Conservation (phyloP, 1,139 yeast genomes). For the Pichia kudriavzevii region DNA sequence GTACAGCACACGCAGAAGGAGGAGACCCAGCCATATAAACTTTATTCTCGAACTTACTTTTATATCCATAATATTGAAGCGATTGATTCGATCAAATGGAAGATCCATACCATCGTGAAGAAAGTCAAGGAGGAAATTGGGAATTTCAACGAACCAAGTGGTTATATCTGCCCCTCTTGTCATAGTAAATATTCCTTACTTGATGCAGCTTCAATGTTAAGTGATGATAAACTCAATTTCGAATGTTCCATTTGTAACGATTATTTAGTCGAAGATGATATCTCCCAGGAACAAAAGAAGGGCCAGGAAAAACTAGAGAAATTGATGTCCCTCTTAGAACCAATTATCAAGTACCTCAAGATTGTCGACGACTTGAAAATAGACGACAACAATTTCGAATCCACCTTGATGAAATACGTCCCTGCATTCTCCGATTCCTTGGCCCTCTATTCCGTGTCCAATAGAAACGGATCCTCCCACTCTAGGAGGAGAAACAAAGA, state of each 20-base stretch:
- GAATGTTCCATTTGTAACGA: conserved; percentile 80
- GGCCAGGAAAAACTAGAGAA: conserved; percentile 78
- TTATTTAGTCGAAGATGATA: conserved; percentile 76
- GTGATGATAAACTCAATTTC: conserved; percentile 74
- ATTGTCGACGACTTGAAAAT: conserved; percentile 78
- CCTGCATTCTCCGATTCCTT: conserved; percentile 73
- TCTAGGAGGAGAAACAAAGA: too few relatives aligned
- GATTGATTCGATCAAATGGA: conserved; percentile 94
- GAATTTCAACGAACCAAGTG: conserved; percentile 84
- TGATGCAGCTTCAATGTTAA: conserved; percentile 77
- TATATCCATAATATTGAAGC: conserved; percentile 89
- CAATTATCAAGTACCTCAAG: conserved; percentile 74
- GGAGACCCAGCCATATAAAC: conserved; percentile 66
- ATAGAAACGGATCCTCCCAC: conserved; percentile 26
- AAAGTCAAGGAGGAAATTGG: conserved; percentile 73
- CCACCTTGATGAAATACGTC: conserved; percentile 66
- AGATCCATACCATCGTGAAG: conserved; percentile 80
- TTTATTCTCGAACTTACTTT: conserved; percentile 70
- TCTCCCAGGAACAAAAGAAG: conserved; percentile 71
- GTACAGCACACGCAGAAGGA: conserved; percentile 71
- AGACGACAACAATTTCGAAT: conserved; percentile 83
- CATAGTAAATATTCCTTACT: conserved; percentile 71
- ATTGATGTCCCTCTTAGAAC: conserved; percentile 84
- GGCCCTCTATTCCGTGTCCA: conserved; percentile 53
- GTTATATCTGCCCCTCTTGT: conserved; percentile 86